Evolutionary conservation across 106 monocot genomes (phyloP).

Genomic region (Triglochin maritima): DNA sequence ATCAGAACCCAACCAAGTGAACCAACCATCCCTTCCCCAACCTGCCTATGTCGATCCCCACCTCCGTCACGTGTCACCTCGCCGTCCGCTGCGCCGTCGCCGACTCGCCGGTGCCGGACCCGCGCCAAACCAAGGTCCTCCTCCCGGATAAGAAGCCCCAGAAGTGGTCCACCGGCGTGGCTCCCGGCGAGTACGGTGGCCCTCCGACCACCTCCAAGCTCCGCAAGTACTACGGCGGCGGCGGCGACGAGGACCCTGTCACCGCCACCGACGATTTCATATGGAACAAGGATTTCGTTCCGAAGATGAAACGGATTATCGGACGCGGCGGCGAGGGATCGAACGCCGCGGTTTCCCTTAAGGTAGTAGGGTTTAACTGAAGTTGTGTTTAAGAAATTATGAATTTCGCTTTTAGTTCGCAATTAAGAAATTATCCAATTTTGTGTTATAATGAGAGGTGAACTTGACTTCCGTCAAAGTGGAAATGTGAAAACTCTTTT

Average conservation of each 20-base stretch:
- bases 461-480: not conserved
- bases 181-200: slow-evolving; percentile 88
- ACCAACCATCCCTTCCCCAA: too few species aligned
- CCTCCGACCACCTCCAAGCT: slow-evolving; percentile 82
- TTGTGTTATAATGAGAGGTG: too few species aligned
- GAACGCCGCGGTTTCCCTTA: not conserved
- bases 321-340: slow-evolving; percentile 9
- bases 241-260: slow-evolving; percentile 52
- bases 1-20: too few species aligned
- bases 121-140: slow-evolving; percentile 43
- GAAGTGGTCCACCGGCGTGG: slow-evolving; percentile 92
- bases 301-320: slow-evolving; percentile 52
- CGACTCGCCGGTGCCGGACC: slow-evolving; percentile 3
- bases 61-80: too few species aligned
- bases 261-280: slow-evolving; percentile 86
- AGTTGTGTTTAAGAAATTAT: too few species aligned
- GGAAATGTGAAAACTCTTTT: not conserved
- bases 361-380: too few species aligned
- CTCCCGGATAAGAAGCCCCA: slow-evolving; percentile 71
- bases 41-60: too few species aligned
- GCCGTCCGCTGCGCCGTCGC: too few species aligned
- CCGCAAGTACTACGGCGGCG: slow-evolving; percentile 90
- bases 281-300: slow-evolving; percentile 93
- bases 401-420: too few species aligned
- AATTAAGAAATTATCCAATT: too few species aligned